Evolutionary conservation across 768 basidiomycete species (phyloP).

Genomic region (Strobilomyces dryophilus): DNA sequence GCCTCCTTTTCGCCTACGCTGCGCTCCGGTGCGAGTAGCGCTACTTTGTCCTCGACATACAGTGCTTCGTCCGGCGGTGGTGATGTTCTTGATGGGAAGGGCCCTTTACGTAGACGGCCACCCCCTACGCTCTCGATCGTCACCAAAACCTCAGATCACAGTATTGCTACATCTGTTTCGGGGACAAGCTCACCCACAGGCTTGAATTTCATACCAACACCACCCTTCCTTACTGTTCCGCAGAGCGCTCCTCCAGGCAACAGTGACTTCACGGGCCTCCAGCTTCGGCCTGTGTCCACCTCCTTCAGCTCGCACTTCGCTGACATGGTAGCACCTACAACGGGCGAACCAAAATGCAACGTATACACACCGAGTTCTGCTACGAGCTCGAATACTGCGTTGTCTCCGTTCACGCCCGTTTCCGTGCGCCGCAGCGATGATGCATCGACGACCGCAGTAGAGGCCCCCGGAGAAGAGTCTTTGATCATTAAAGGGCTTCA

Average conservation of each 20-base stretch:
- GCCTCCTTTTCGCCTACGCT: slow-evolving; percentile 38
- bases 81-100: slow-evolving; percentile 19
- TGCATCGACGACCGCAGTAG: slow-evolving; percentile 19
- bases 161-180: slow-evolving; percentile 9
- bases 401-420: slow-evolving; percentile 48
- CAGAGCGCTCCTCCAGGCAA: slow-evolving; percentile 66
- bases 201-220: slow-evolving; percentile 7
- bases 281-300: slow-evolving; percentile 71
- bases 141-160: slow-evolving; percentile 19
- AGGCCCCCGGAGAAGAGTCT: slow-evolving; percentile 39
- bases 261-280: slow-evolving; percentile 60
- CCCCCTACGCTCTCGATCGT: slow-evolving; percentile 30
- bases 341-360: slow-evolving; percentile 35
- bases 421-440: slow-evolving; percentile 34
- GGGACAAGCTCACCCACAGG: slow-evolving; percentile 10
- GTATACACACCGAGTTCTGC: slow-evolving; percentile 49
- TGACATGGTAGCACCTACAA: slow-evolving; percentile 33
- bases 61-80: slow-evolving; percentile 1
- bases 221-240: slow-evolving; percentile 29
- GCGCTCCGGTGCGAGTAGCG: slow-evolving; percentile 13
- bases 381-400: slow-evolving; percentile 34
- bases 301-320: slow-evolving; percentile 70
- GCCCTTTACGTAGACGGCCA: slow-evolving; percentile 23
- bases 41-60: slow-evolving; percentile 14
- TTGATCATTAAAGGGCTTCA: slow-evolving; percentile 50